Evolutionary conservation across 2,329 filamentous ascomycete species (phyloP).

Genomic region (Trichoderma harzianum): DNA sequence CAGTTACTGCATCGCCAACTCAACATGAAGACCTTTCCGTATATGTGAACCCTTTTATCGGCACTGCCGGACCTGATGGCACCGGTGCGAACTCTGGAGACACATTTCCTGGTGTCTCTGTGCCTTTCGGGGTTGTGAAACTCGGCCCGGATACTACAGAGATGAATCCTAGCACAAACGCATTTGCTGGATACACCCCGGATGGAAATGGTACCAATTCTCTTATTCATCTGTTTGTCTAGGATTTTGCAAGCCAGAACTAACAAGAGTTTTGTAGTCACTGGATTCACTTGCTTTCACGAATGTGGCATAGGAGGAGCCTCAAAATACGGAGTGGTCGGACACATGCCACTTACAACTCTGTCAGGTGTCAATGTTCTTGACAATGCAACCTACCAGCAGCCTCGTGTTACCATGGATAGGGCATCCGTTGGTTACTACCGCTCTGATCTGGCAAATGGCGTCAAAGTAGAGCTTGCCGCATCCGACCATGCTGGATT

Average conservation of each 20-base stretch:
- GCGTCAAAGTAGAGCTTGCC: constrained; percentile 46
- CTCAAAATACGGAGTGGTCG: constrained; percentile 56
- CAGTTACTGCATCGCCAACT: background rate
- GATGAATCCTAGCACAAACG: constrained; percentile 13
- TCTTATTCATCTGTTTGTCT: background rate
- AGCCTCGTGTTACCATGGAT: constrained; percentile 37
- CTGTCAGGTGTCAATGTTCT: constrained; percentile 43
- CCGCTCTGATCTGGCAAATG: constrained; percentile 46
- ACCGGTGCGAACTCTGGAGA: constrained; percentile 43
- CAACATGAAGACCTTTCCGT: background rate
- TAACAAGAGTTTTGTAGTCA: constrained; percentile 29
- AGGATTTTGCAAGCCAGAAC: too few relatives aligned
- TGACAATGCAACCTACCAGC: constrained; percentile 49
- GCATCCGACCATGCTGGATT: constrained; percentile 49
- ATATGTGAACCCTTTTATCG: constrained; percentile 48
- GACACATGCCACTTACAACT: constrained; percentile 44
- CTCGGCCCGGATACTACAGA: constrained; percentile 39
- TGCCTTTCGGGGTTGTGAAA: constrained; percentile 45
- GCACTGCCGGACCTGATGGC: constrained; percentile 44
- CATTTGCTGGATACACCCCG: constrained; percentile 38
- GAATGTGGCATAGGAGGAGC: constrained; percentile 56
- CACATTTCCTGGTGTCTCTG: constrained; percentile 40
- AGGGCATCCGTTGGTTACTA: constrained; percentile 52
- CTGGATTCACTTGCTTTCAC: constrained; percentile 52
- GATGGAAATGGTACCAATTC: constrained; percentile 33